phyloP scores from a whole-genome alignment of 352 stramenopile genomes.

The Globisporangium emineosum region DNA sequence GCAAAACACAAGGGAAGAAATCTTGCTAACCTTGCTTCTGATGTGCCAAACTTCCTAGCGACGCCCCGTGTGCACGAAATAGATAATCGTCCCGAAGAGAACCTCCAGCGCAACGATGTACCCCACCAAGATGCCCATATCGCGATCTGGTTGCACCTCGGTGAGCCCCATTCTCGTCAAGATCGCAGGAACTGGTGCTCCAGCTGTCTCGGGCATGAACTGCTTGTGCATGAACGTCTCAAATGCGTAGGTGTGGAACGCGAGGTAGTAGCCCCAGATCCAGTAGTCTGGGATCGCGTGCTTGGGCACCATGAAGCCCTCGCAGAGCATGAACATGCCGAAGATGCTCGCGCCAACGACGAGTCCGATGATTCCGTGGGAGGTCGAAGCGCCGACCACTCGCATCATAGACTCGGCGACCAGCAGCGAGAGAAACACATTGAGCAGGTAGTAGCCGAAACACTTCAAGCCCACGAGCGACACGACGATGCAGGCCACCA shows the following conservation, averaged over 20 bases:
- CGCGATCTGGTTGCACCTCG: constrained; percentile 32
- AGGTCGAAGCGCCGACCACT: constrained; percentile 70
- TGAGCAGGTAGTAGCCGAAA: constrained; percentile 62
- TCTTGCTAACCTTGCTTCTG: no score
- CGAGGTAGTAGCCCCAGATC: constrained; percentile 84
- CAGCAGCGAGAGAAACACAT: constrained; percentile 74
- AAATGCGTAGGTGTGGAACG: constrained; percentile 88
- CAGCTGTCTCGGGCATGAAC: constrained; percentile 45
- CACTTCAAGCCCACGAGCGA: constrained; percentile 49
- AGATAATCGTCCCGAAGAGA: constrained; percentile 52
- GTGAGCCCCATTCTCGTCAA: constrained; percentile 51
- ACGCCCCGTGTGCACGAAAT: constrained; percentile 46
- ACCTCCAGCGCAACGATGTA: constrained; percentile 55
- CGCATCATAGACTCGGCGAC: constrained; percentile 81
- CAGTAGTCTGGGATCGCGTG: constrained; percentile 67
- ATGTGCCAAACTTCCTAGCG: not conserved
- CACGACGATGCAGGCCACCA: constrained; percentile 54
- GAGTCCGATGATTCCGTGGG: constrained; percentile 88
- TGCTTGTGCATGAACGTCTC: constrained; percentile 85
- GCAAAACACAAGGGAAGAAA: no score
- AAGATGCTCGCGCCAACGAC: constrained; percentile 75
- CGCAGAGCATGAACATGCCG: constrained; percentile 86
- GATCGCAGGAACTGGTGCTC: constrained; percentile 17
- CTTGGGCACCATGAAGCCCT: constrained; percentile 83
- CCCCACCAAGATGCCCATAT: constrained; percentile 55